Base-by-base conservation (phyloP, 2,329 filamentous ascomycete genomes). In the Phyllosticta citrichinensis region DNA sequence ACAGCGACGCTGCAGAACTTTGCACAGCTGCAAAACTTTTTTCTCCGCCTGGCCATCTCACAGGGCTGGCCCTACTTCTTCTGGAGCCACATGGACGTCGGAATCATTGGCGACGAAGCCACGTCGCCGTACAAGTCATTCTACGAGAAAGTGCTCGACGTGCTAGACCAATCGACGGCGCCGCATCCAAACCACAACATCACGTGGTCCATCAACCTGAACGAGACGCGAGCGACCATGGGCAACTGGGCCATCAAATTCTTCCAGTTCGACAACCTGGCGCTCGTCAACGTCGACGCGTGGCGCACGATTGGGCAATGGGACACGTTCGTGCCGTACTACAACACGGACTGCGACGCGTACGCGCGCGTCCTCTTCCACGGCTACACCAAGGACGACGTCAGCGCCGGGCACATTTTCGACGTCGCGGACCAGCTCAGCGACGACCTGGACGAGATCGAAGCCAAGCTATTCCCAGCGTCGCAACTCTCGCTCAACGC, bases 301-400 rank as follows among this genome's bases (percentile, higher is more conserved):
- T 79, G 79, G 66, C 75, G 79, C 63, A 75, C 77, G 53, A 75
- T 83, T 8, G 77, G 82, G 20, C 80, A 76, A 0, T 85, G 82
- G 80, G 83, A 85, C 66, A 79, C 79, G 0, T 70, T 80, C 62
- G 83, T 86, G 51, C 80, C 82, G 0, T 85, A 80, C 66, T 84
- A 84, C 67, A 75, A 78, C 63, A 81, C 78, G 35, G 82, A 85
- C 66, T 84, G 64, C 58, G 64, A 65, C 25, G 60, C 66, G n/a
- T 77, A 85, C 65, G 80, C 83, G 35, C 62, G 64, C 19, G 33
- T 60, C n/a, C n/a, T 51, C 33, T 10, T 65, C 17, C 51, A 59
- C 35, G 63, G 63, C n/a, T 62, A 63, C 57, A 55, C 55, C 17
- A 63, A 62, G 24, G 63, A 64, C 50, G 50, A 58, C 9, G 64